These are phyloP conservation scores for Ichthyophthirius multifiliis DNA, from an alignment of 169 alveolate species.

Conservation along the genomic window DNA sequence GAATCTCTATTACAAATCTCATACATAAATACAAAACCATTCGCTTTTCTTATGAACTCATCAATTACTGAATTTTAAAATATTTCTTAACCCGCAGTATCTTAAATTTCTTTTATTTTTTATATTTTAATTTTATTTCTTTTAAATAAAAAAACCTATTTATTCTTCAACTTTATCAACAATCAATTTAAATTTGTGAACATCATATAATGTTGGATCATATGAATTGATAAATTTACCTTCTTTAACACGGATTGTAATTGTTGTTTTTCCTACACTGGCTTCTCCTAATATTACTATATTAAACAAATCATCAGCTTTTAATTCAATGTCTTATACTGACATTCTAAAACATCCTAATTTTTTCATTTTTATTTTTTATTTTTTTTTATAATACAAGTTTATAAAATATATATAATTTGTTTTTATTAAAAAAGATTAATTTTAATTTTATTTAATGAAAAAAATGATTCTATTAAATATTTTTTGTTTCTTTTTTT, in stretches of 20 bases:
- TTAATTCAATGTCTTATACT: no score
- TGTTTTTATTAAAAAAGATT: no score
- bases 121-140: neutral
- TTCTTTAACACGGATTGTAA: neutral
- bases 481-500: no score
- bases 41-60: neutral
- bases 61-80: neutral
- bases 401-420: no score
- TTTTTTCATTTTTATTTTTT: no score
- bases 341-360: no score
- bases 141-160: neutral
- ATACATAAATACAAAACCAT: neutral
- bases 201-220: constrained; percentile 5
- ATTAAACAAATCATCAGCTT: neutral
- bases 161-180: neutral
- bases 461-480: no score
- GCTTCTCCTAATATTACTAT: neutral
- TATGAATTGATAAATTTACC: neutral
- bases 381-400: no score
- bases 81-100: neutral
- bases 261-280: neutral
- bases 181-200: neutral
- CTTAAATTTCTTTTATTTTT: neutral
- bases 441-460: no score
- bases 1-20: neutral